Base-by-base conservation (phyloP, 2,329 filamentous ascomycete species). In the Aspergillus brasiliensis region DNA sequence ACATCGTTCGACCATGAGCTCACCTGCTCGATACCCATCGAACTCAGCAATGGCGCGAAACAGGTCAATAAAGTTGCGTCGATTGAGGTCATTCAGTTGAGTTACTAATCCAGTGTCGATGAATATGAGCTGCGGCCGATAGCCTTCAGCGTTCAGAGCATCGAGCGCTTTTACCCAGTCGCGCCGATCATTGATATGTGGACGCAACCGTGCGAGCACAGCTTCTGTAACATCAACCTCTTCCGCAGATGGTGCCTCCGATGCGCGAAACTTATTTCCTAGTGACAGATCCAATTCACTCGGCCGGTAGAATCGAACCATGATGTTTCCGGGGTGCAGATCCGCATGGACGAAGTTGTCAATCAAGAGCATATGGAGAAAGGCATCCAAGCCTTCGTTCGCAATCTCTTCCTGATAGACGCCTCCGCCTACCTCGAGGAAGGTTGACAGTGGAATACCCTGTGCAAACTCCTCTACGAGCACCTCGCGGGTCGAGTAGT, bases 301-400 rank as follows among this genome's bases (percentile, higher is more conserved):
- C 0, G 93, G 88, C 70, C 94, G 88, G 77, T 98, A 97, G 80
- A 99, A 99, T 64, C 96, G 92, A 49, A 99, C 94, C 93, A 99
- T 98, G 78, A 99, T 98, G 75, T 99, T 99, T 25, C 95, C 95
- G 0, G 95, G 95, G 73, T 99, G 95, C 28, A 99, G 80, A 73
- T 99, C 95, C 5, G 95, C 94, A 72, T 99, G 95, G 25, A 97
- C 89, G 75, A 99, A 99, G 75, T 99, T 99, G 76, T 99, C 95
- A 40, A 99, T 89, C 11, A 99, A 83, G 15, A 99, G 81, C 95
- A 99, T 99, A 70, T 93, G 91, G 52, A 99, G 79, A 76, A 99
- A 99, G 3, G 94, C 93, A 73, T 99, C 93, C 0, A 99, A 85
- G 0, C 95, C 95, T 78, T 98, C 94, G 59, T 96, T 89, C 3